Conservation (phyloP, 108 stramenopile species). For the Nitzschia sp. region DNA sequence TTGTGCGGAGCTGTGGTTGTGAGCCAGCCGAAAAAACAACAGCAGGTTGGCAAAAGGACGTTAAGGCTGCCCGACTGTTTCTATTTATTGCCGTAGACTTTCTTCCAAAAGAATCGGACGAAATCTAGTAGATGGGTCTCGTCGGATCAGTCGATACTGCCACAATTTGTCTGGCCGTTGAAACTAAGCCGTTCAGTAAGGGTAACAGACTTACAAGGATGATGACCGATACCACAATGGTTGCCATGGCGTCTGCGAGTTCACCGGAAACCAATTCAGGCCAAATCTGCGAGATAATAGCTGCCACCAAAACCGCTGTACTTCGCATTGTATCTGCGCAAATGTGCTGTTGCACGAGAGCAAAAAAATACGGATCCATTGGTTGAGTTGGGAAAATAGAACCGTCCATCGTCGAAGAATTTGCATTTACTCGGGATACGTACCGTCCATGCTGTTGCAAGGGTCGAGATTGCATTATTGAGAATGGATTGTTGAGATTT, state of each 20-base stretch:
- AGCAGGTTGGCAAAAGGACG: too few relatives aligned
- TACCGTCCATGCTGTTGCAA: slow-evolving; percentile 25
- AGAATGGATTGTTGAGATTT: too few relatives aligned
- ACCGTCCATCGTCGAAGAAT: too few relatives aligned
- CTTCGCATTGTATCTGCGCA: slow-evolving; percentile 80
- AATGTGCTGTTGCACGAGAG: slow-evolving; percentile 57
- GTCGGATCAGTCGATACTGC: neutral
- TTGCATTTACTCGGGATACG: neutral
- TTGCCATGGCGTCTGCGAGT: slow-evolving; percentile 64
- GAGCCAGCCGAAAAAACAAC: too few relatives aligned
- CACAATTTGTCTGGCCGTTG: slow-evolving; percentile 19
- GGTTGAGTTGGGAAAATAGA: neutral
- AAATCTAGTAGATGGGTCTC: slow-evolving; percentile 1
- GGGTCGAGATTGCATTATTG: too few relatives aligned
- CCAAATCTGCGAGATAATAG: slow-evolving; percentile 35
- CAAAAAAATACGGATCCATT: neutral
- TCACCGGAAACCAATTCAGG: slow-evolving; percentile 48
- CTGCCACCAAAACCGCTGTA: slow-evolving; percentile 70
- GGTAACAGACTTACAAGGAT: slow-evolving; percentile 65
- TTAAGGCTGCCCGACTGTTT: too few relatives aligned
- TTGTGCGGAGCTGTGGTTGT: too few relatives aligned
- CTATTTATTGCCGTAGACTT: too few relatives aligned
- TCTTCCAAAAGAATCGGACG: too few relatives aligned
- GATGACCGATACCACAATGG: slow-evolving; percentile 65
- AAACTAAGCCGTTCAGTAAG: slow-evolving; percentile 46